Evolutionary conservation across 2,329 filamentous ascomycete genomes (phyloP), one percentile per base, ranked within the genome.

Genomic region (Phyllosticta citrichinensis): DNA sequence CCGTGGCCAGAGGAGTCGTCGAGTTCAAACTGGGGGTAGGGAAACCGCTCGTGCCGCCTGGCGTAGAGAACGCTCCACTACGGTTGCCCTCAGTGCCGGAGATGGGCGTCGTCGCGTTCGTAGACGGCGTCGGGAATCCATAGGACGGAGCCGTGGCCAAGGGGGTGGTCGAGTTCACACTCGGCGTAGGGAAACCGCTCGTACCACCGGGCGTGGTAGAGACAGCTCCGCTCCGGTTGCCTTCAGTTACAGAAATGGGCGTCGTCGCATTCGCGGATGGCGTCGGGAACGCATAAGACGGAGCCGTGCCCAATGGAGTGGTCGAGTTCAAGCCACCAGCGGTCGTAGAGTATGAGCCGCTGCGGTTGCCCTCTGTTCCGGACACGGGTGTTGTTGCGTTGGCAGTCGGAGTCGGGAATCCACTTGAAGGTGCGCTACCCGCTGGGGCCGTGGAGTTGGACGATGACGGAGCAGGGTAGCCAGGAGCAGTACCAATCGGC

Each of bases 71-170:
- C 6, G 9, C n/a, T 19, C 58, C 58, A 3, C 22, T 56, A 0
- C 52, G 52, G 17, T 20, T 10, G 14, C 24, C 58, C 6, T 55
- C 19, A 0, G 35, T 51, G 10, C 53, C 64, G 47, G 66, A 65
- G 25, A 66, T 12, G 10, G 64, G 65, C 0, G 63, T n/a, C 0
- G 68, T 65, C n/a, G 65, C 58, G 12, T 62, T 65, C 2, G 58
- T 52, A 2, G 64, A 64, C 12, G 64, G 62, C 11, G 61, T 33
- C 3, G 64, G 64, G 10, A 63, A 57, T 22, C 52, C 64, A 53
- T 64, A 66, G 2, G 64, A 6, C 58, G 56, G 55, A 8, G 20
- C 25, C 10, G 56, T 57, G 1, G 22, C 22, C 14, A 30, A n/a
- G 63, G 58, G 5, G 62, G 57, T 19, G 62, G 64, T 24, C 2